phyloP scores from a whole-genome alignment of 2,329 filamentous ascomycete genomes.

The Trichoderma sp. region DNA sequence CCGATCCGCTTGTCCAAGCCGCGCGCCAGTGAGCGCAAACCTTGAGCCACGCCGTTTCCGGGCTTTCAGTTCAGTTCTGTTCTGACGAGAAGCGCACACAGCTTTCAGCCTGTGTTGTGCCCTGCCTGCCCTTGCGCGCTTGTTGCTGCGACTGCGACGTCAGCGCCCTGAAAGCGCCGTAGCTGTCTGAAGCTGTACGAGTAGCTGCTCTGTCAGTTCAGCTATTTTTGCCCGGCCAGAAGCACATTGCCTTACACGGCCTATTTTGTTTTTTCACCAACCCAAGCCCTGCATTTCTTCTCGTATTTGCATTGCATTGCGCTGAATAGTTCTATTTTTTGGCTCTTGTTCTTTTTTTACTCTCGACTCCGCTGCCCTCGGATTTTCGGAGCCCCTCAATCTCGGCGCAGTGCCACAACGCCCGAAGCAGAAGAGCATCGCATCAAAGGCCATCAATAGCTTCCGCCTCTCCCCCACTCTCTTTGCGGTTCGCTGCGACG shows the following conservation, averaged over 20 bases:
- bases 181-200: not conserved
- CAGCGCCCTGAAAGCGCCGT: not conserved
- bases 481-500: conserved; percentile 11
- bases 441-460: not conserved
- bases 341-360: not conserved
- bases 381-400: conserved; percentile 16
- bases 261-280: not conserved
- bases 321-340: not conserved
- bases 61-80: not conserved
- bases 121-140: not conserved
- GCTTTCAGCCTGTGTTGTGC: not conserved
- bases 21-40: conserved; percentile 19
- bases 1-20: conserved; percentile 24
- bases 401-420: not conserved
- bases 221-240: not conserved
- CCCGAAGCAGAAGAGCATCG: not conserved
- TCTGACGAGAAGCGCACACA: not conserved
- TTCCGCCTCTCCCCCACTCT: not conserved
- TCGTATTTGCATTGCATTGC: not conserved
- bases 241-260: not conserved
- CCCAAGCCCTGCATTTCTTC: not conserved
- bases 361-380: not conserved
- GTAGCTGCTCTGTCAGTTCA: not conserved
- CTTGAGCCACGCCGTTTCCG: conserved; percentile 8
- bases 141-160: not conserved